Evolutionary conservation across 768 basidiomycete genomes (phyloP).

Genomic region (Tephrocybe sp.): DNA sequence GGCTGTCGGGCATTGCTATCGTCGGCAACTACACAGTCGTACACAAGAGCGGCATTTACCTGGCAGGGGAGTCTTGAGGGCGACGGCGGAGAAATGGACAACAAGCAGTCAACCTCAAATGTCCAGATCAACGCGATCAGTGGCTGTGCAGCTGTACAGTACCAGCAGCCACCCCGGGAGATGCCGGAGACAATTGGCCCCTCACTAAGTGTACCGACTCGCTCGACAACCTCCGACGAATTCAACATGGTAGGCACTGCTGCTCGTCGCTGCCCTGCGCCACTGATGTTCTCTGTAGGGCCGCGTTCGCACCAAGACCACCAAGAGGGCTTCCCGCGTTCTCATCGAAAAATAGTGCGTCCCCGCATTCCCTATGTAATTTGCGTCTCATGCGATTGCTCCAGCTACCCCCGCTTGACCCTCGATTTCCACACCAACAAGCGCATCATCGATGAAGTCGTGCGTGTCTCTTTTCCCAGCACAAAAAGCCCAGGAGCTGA

Average conservation of each 20-base stretch:
- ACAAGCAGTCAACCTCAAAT: too few species aligned
- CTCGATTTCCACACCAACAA: conserved; percentile 99
- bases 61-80: conserved; percentile 32
- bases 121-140: conserved; percentile 10
- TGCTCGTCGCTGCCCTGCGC: neutral
- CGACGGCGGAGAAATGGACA: conserved; percentile 12
- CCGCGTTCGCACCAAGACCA: conserved; percentile 99
- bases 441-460: conserved; percentile 97
- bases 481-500: too few species aligned
- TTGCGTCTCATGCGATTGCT: conserved; percentile 1
- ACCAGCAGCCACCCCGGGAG: conserved; percentile 43
- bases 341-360: conserved; percentile 99
- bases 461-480: conserved; percentile 29
- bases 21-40: conserved; percentile 23
- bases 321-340: conserved; percentile 98
- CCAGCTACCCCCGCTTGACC: conserved; percentile 96
- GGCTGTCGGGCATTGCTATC: conserved; percentile 33
- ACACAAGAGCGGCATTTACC: conserved; percentile 38
- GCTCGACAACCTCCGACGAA: conserved; percentile 23
- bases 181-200: conserved; percentile 27
- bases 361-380: neutral
- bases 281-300: conserved; percentile 53
- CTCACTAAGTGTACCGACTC: neutral
- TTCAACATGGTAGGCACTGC: conserved; percentile 53
- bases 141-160: conserved; percentile 39